These are phyloP conservation scores for Leonotis leonurus DNA, from an alignment of 257 asterid genomes.

Conservation along the genomic window DNA sequence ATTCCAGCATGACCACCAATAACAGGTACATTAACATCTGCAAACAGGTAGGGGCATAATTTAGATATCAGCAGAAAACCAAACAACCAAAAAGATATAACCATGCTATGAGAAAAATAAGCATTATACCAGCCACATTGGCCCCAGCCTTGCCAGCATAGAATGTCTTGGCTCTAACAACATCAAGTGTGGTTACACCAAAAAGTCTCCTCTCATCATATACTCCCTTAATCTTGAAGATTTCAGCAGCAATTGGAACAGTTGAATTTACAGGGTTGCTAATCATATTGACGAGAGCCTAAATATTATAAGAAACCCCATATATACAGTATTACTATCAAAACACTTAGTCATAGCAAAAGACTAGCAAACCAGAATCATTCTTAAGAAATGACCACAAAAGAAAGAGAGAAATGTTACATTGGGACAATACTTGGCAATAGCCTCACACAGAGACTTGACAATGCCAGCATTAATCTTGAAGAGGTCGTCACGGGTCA, in stretches of 20 bases:
- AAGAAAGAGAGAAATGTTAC: slow-evolving; percentile 27
- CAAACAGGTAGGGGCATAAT: slow-evolving; percentile 11
- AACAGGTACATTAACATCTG: slow-evolving; percentile 85
- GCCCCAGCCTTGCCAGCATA: slow-evolving; percentile 78
- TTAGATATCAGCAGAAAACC: not conserved
- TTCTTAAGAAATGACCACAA: not conserved
- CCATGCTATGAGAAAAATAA: not conserved
- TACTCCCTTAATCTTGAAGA: slow-evolving; percentile 75
- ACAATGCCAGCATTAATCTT: slow-evolving; percentile 88
- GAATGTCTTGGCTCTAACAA: slow-evolving; percentile 88
- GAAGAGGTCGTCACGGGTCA: slow-evolving; percentile 93
- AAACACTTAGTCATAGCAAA: not conserved
- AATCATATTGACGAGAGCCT: slow-evolving; percentile 83
- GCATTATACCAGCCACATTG: slow-evolving; percentile 63
- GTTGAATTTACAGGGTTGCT: slow-evolving; percentile 95
- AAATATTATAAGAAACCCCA: not conserved
- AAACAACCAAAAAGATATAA: not conserved
- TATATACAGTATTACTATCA: not conserved
- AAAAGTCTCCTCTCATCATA: slow-evolving; percentile 62
- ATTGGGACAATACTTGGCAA: slow-evolving; percentile 80
- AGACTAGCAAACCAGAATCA: not conserved
- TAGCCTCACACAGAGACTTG: slow-evolving; percentile 68
- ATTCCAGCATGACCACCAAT: slow-evolving; percentile 97
- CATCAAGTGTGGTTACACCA: slow-evolving; percentile 96
- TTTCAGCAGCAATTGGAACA: slow-evolving; percentile 91